Evolutionary conservation across 2,329 filamentous ascomycete genomes (phyloP), one percentile per base, ranked within the genome.

Genomic region (Botrytis byssoidea): DNA sequence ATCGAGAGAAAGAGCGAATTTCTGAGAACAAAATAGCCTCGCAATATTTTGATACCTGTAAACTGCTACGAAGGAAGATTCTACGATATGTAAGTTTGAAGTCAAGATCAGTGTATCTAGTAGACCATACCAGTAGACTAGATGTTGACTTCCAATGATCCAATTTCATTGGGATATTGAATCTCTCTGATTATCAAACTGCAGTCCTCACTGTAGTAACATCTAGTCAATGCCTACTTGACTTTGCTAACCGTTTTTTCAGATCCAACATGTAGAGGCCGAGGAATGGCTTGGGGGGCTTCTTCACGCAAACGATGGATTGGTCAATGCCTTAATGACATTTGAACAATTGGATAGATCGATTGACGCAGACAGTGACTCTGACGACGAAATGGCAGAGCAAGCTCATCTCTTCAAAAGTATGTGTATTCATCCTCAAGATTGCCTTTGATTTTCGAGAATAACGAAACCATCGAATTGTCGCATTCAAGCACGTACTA

Each of bases 331-430:
- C 1, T 87, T 99, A 73, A 97, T 97, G 89, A 93, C 94, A 0
- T 99, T 94, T 80, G 95, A 98, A 83, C 93, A 98, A 78, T 89
- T 98, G 76, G 95, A 99, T 81, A 90, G 91, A 75, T 94, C 93
- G 66, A 92, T 95, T 76, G 92, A 94, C 77, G 90, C 90, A 9
- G 90, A 92, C 80, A 91, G 89, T 77, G 90, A 92, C 81, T 91
- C 89, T 1, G 90, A 92, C 73, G 90, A 91, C 75, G 92, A 89
- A 78, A 81, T 89, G 59, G 89, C 91, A 63, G 89, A 92, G 79
- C 89, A 91, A 81, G 89, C 90, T 51, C 88, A 90, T 78, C 83
- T 89, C 35, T 92, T 91, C 77, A 85, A 88, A 77, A 89, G 88
- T 90, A 84, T 79, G 83, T 57, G 51, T 7, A 81, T 51, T 46